These are phyloP conservation scores for Neurospora crassa DNA, from an alignment of 2,329 filamentous ascomycete species.

Conservation along the genomic window DNA sequence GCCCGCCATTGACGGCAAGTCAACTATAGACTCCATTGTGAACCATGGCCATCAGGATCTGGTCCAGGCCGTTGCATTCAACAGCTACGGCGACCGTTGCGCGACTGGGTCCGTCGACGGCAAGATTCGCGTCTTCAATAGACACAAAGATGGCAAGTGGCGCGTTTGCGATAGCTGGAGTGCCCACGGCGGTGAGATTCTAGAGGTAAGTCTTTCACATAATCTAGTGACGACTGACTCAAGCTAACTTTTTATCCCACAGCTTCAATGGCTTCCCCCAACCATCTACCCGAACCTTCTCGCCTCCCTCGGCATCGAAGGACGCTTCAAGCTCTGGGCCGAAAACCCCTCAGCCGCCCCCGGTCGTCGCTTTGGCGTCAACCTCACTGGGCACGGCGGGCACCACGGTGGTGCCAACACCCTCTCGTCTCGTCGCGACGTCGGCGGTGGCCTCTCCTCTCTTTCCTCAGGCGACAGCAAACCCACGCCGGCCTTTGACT, in stretches of 20 bases:
- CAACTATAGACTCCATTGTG: conserved; percentile 50
- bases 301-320: conserved; percentile 81
- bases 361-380: conserved; percentile 65
- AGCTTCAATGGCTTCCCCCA: conserved; percentile 91
- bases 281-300: conserved; percentile 79
- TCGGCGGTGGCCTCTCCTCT: not conserved
- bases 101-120: conserved; percentile 88
- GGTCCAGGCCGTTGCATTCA: conserved; percentile 79
- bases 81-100: conserved; percentile 84
- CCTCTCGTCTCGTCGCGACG: not conserved
- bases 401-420: not conserved
- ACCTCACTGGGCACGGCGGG: conserved; percentile 1
- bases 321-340: conserved; percentile 84
- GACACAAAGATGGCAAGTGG: conserved; percentile 70
- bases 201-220: conserved; percentile 53
- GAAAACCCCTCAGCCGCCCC: conserved; percentile 76
- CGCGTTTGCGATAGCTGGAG: conserved; percentile 77
- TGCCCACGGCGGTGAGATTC: conserved; percentile 81
- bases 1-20: conserved; percentile 31
- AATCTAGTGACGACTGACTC: not conserved
- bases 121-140: conserved; percentile 84
- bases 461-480: conserved; percentile 5
- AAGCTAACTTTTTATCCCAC: conserved; percentile 16
- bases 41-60: conserved; percentile 70
- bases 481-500: conserved; percentile 44